A percentile compares a stretch with the other conserved stretches of the same genome.
Conservation (phyloP, 192 early-diverging fungal species). For the Coemansia brasiliensis region DNA sequence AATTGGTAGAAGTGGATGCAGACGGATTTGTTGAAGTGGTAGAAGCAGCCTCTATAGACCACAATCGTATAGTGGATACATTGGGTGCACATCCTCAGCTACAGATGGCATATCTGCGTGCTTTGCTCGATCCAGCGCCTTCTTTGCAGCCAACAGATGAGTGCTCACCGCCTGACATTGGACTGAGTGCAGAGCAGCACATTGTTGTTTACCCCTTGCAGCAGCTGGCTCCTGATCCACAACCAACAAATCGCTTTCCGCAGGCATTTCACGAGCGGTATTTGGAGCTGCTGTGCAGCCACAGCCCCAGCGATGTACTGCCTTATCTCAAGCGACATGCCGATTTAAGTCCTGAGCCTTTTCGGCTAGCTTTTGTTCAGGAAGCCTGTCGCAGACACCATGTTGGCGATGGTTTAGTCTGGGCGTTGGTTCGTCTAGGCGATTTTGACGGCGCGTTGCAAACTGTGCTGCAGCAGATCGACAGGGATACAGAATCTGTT, state of each 20-base stretch:
- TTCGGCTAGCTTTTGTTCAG: constrained; percentile 35
- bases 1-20: constrained; percentile 39
- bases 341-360: constrained; percentile 39
- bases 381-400: constrained; percentile 22
- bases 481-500: constrained; percentile 23
- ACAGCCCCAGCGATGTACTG: constrained; percentile 34
- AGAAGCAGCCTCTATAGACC: constrained; percentile 20
- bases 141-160: constrained; percentile 24
- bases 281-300: constrained; percentile 43
- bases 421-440: constrained; percentile 43
- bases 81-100: constrained; percentile 17
- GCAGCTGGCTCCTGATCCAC: constrained; percentile 27
- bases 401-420: constrained; percentile 43
- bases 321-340: constrained; percentile 32
- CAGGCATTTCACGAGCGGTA: constrained; percentile 47
- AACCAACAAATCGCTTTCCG: constrained; percentile 23
- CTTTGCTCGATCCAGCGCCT: constrained; percentile 37
- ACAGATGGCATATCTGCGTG: constrained; percentile 42
- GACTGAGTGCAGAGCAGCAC: constrained; percentile 44
- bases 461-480: constrained; percentile 31
- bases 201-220: constrained; percentile 45
- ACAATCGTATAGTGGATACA: constrained; percentile 15
- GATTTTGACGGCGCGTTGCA: constrained; percentile 49
- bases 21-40: constrained; percentile 30
- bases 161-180: constrained; percentile 43